Evolutionary conservation across 106 monocot species (phyloP).

Genomic region (Allium fistulosum): DNA sequence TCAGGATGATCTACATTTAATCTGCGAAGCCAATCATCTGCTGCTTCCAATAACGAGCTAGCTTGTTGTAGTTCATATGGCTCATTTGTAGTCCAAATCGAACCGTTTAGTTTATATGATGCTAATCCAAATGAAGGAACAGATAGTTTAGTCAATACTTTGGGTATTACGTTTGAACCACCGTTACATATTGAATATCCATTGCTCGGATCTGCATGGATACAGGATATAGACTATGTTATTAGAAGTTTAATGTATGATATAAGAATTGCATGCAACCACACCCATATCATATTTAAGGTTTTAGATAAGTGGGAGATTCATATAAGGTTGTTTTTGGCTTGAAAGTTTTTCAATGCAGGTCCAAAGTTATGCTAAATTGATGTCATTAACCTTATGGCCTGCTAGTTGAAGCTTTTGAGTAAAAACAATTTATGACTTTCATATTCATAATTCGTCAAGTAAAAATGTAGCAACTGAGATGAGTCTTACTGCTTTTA

Average conservation of each 20-base stretch:
- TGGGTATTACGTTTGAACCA: conserved; percentile 7
- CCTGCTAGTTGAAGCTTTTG: no score
- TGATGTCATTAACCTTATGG: no score
- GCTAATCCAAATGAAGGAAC: conserved; percentile 78
- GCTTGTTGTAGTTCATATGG: conserved; percentile 34
- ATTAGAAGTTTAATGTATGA: background rate
- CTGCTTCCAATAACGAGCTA: conserved; percentile 50
- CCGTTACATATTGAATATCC: conserved; percentile 11
- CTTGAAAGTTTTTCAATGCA: no score
- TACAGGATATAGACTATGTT: background rate
- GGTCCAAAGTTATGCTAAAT: no score
- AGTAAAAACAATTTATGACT: no score
- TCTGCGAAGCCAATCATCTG: conserved; percentile 67
- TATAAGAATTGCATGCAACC: no score
- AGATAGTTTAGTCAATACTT: conserved; percentile 29
- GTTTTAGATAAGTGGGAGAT: no score
- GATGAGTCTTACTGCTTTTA: conserved; percentile 27
- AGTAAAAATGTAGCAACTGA: background rate
- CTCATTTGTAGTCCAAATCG: conserved; percentile 61
- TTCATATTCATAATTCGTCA: background rate
- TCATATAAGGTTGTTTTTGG: no score
- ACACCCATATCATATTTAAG: background rate
- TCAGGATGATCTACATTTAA: conserved; percentile 73
- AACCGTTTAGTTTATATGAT: conserved; percentile 75
- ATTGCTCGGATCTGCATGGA: conserved; percentile 22